These are phyloP conservation scores for Pseudevernia furfuracea DNA, from an alignment of 495 filamentous ascomycete species.

Conservation along the genomic window DNA sequence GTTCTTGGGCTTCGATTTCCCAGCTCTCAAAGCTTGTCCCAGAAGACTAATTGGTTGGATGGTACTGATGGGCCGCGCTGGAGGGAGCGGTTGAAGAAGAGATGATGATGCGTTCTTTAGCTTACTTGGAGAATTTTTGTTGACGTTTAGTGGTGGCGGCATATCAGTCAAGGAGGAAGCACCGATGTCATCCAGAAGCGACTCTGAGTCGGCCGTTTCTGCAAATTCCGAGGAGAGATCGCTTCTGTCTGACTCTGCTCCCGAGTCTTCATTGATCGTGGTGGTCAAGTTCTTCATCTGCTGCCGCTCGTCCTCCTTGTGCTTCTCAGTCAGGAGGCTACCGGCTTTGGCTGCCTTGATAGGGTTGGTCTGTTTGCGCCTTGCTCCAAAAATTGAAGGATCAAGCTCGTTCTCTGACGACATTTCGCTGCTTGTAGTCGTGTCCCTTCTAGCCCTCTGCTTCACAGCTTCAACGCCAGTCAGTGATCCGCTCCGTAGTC, in stretches of 20 bases:
- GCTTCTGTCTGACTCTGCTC: constrained; percentile 55
- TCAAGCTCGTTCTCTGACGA: constrained; percentile 86
- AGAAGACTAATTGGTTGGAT: constrained; percentile 70
- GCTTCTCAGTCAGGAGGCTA: constrained; percentile 50
- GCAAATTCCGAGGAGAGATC: constrained; percentile 63
- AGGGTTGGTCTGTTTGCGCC: constrained; percentile 50
- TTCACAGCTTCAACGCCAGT: constrained; percentile 67
- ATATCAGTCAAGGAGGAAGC: constrained; percentile 22
- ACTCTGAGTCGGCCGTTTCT: constrained; percentile 55
- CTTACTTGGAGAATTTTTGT: constrained; percentile 50
- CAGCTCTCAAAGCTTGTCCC: constrained; percentile 64
- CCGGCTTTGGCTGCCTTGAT: constrained; percentile 44
- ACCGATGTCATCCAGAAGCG: constrained; percentile 46
- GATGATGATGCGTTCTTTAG: constrained; percentile 49
- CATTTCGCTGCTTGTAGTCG: constrained; percentile 84
- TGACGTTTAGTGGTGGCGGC: constrained; percentile 28
- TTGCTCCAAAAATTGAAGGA: constrained; percentile 48
- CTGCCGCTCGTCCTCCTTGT: constrained; percentile 51
- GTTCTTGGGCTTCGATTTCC: constrained; percentile 68
- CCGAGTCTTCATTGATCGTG: constrained; percentile 54
- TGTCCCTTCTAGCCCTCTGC: constrained; percentile 70
- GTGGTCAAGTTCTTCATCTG: constrained; percentile 37
- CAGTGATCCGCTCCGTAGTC: constrained; percentile 63
- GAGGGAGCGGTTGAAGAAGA: constrained; percentile 69
- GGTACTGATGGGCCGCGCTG: constrained; percentile 82